Evolutionary conservation across 768 basidiomycete species (phyloP).

Genomic region (Tricholoma terreum): DNA sequence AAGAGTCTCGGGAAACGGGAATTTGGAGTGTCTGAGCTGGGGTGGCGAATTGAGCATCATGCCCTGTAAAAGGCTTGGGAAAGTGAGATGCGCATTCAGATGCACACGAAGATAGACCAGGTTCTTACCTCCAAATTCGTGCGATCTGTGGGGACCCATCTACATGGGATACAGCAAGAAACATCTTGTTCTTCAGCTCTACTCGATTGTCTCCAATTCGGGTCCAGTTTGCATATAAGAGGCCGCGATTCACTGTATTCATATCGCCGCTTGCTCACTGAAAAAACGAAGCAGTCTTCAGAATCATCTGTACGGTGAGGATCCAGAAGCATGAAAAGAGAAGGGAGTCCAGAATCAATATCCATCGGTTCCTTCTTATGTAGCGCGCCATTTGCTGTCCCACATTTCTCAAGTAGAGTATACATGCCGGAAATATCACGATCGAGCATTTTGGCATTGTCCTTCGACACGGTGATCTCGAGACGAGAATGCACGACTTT

Average conservation of each 20-base stretch:
- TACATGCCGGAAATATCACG: conserved; percentile 82
- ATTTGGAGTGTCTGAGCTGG: conserved; percentile 55
- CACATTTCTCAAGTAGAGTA: conserved; percentile 77
- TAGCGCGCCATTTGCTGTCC: conserved; percentile 81
- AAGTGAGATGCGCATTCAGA: not conserved
- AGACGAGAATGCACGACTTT: conserved; percentile 66
- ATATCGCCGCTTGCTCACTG: conserved; percentile 69
- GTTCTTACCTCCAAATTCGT: conserved; percentile 55
- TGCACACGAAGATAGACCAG: not conserved
- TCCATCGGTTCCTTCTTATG: conserved; percentile 55
- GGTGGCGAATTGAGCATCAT: conserved; percentile 62
- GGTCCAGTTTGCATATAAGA: conserved; percentile 67
- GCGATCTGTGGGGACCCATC: conserved; percentile 54
- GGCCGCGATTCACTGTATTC: conserved; percentile 83
- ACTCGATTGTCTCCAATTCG: conserved; percentile 76
- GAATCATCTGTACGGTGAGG: conserved; percentile 76
- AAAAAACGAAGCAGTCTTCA: conserved; percentile 84
- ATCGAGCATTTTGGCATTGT: conserved; percentile 53
- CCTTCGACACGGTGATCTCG: conserved; percentile 54
- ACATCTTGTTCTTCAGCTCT: conserved; percentile 47
- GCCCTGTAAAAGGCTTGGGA: conserved; percentile 48
- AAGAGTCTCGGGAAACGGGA: conserved; percentile 55
- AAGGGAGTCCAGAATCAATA: conserved; percentile 50
- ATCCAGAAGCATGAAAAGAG: conserved; percentile 82
- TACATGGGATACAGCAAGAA: conserved; percentile 54